These are phyloP conservation scores for Mycena albidolilacea DNA, from an alignment of 768 basidiomycete genomes.

Conservation along the genomic window DNA sequence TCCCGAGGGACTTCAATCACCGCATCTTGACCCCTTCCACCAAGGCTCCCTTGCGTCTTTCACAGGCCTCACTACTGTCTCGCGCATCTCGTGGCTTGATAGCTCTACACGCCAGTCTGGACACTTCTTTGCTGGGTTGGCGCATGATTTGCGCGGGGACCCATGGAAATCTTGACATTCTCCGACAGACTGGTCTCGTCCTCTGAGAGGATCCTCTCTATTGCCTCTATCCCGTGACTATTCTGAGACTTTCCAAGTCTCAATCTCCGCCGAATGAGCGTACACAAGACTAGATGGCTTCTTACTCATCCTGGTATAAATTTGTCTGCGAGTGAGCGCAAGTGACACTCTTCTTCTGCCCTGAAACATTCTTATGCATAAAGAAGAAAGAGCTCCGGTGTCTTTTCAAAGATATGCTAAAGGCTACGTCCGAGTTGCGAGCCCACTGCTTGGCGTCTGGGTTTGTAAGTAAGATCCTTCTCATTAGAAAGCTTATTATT, in stretches of 20 bases:
- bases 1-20: too few species aligned
- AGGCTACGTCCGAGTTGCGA: constrained; percentile 1
- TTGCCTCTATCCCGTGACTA: neutral
- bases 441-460: neutral
- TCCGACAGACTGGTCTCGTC: neutral
- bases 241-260: neutral
- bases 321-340: neutral
- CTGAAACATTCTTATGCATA: neutral
- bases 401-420: too few species aligned
- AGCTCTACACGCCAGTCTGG: too few species aligned
- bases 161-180: too few species aligned
- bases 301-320: constrained; percentile 6
- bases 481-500: neutral
- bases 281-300: neutral
- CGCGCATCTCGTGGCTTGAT: too few species aligned
- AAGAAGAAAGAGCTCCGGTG: neutral
- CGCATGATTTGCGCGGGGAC: too few species aligned
- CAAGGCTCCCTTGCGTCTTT: too few species aligned
- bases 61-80: too few species aligned
- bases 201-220: constrained; percentile 6
- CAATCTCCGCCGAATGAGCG: neutral
- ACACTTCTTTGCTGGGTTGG: too few species aligned
- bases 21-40: too few species aligned
- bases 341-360: constrained; percentile 11
- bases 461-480: constrained; percentile 7